A percentile compares a stretch with the other conserved stretches of the same genome.
Evolutionary conservation across 306 rosid species (phyloP).

Genomic region (Gastrolobium villosum): DNA sequence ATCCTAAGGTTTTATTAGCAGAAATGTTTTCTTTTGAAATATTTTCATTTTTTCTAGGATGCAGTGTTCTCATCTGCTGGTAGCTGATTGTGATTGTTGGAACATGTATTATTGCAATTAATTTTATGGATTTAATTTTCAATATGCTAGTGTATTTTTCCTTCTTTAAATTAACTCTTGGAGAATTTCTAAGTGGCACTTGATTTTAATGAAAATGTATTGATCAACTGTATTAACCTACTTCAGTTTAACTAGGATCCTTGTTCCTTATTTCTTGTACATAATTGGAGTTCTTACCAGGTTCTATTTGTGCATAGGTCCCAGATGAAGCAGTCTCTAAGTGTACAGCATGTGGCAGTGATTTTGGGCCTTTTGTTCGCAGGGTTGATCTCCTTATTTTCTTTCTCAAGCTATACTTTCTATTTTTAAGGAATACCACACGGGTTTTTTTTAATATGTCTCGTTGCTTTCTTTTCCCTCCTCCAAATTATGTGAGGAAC

Average conservation of each 20-base stretch:
- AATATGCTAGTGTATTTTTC: not conserved
- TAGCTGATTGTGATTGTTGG: constrained; percentile 29
- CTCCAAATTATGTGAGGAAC: too few relatives aligned
- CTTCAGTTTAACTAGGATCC: constrained; percentile 13
- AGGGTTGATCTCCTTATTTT: constrained; percentile 46
- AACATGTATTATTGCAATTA: not conserved
- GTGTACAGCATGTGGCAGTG: constrained; percentile 82
- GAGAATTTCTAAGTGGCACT: constrained; percentile 1
- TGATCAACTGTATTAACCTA: constrained; percentile 5
- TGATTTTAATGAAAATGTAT: constrained; percentile 24
- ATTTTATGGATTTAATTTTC: too few relatives aligned
- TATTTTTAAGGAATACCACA: too few relatives aligned
- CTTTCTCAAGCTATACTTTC: constrained; percentile 25
- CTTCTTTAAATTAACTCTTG: not conserved
- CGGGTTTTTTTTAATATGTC: too few relatives aligned
- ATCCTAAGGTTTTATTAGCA: constrained; percentile 23
- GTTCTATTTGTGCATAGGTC: constrained; percentile 61
- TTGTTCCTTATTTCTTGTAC: constrained; percentile 4
- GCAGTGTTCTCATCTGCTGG: constrained; percentile 15
- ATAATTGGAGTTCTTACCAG: constrained; percentile 32
- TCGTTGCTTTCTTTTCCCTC: too few relatives aligned
- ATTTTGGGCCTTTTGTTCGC: constrained; percentile 83
- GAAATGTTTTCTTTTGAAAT: not conserved
- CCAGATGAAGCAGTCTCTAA: constrained; percentile 98
- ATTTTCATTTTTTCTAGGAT: constrained; percentile 17